Evolutionary conservation across 108 stramenopile genomes (phyloP).

Genomic region (Nitzschia sp.): DNA sequence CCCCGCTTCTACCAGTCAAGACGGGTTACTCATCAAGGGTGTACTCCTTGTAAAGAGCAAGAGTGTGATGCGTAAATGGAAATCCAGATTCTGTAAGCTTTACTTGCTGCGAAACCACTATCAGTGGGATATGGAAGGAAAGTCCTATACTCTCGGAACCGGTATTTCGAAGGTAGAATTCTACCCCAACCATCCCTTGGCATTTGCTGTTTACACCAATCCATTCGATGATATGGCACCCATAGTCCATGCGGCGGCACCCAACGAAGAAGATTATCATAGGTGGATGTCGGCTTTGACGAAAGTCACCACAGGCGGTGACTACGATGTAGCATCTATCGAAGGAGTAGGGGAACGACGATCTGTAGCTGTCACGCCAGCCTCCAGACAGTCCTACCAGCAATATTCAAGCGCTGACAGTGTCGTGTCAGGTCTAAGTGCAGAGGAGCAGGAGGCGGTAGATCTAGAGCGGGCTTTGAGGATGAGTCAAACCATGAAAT

Average conservation of each 20-base stretch:
- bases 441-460: slow-evolving; percentile 26
- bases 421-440: slow-evolving; percentile 9
- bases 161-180: slow-evolving; percentile 40
- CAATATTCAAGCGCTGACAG: slow-evolving; percentile 9
- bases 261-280: slow-evolving; percentile 32
- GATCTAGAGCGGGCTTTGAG: slow-evolving; percentile 19
- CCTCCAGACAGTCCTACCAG: background rate
- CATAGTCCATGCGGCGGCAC: slow-evolving; percentile 38
- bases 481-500: slow-evolving; percentile 3
- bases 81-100: slow-evolving; percentile 15
- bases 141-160: slow-evolving; percentile 22
- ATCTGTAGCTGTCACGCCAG: background rate
- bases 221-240: slow-evolving; percentile 31
- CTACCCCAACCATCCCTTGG: slow-evolving; percentile 39
- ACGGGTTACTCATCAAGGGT: slow-evolving; percentile 24
- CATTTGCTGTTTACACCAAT: slow-evolving; percentile 40
- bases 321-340: slow-evolving; percentile 12
- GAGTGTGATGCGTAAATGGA: slow-evolving; percentile 39
- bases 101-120: slow-evolving; percentile 22
- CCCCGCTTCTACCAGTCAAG: background rate
- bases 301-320: slow-evolving; percentile 30
- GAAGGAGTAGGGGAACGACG: background rate
- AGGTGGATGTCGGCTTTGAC: slow-evolving; percentile 44
- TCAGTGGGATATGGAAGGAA: slow-evolving; percentile 33
- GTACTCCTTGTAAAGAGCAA: slow-evolving; percentile 27